Evolutionary conservation across 1,139 yeast genomes (phyloP).

Genomic region (Suhomyces choctaworum): DNA sequence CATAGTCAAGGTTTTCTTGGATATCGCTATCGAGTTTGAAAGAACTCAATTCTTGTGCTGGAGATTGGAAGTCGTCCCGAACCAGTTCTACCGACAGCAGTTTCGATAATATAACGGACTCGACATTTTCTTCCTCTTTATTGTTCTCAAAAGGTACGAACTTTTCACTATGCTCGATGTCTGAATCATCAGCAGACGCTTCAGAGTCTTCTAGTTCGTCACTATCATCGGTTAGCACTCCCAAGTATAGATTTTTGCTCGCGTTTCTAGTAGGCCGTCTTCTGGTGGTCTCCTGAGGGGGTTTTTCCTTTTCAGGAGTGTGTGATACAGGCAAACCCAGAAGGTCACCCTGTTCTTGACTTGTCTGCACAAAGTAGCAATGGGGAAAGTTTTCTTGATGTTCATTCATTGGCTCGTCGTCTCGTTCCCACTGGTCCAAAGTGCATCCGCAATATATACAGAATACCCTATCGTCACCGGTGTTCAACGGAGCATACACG

Average conservation of each 20-base stretch:
- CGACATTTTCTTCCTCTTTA: not conserved
- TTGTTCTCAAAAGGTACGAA: not conserved
- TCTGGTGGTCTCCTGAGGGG: not conserved
- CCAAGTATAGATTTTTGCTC: slow-evolving; percentile 7
- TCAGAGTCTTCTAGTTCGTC: slow-evolving; percentile 4
- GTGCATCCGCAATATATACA: slow-evolving; percentile 73
- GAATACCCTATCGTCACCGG: slow-evolving; percentile 60
- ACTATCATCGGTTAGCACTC: slow-evolving; percentile 10
- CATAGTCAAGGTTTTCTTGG: not conserved
- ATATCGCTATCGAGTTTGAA: not conserved
- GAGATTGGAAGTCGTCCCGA: no score
- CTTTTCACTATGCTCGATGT: not conserved
- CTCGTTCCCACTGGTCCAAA: slow-evolving; percentile 70
- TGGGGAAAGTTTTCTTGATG: slow-evolving; percentile 46
- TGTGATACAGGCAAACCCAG: no score
- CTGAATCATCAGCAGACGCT: not conserved
- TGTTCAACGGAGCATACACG: slow-evolving; percentile 44
- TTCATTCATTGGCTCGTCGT: slow-evolving; percentile 62
- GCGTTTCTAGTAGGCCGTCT: slow-evolving; percentile 1
- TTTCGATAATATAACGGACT: not conserved
- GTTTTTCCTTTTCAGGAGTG: not conserved
- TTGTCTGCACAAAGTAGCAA: slow-evolving; percentile 46
- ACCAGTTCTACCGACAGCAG: not conserved
- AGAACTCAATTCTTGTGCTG: no score
- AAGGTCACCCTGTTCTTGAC: slow-evolving; percentile 3